Conservation (phyloP, 2,329 filamentous ascomycete species). For the Colletotrichum tropicale region DNA sequence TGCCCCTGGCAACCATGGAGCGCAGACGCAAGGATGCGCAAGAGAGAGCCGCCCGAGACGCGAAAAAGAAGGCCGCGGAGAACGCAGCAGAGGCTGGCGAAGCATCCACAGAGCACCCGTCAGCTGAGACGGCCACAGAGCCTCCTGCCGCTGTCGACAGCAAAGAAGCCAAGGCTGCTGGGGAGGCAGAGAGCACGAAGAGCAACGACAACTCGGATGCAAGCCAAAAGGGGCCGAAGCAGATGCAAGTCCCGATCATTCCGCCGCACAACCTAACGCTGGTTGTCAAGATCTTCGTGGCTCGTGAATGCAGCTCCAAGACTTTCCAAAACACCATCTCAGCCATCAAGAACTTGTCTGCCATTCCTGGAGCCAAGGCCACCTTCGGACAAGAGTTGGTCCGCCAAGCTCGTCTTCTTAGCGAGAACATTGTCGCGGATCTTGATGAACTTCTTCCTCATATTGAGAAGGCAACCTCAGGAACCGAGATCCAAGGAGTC, state of each 20-base stretch:
- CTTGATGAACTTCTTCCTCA: constrained; percentile 85
- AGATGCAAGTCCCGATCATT: constrained; percentile 81
- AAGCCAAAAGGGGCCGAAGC: constrained; percentile 55
- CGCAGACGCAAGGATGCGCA: constrained; percentile 78
- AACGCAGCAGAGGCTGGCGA: constrained; percentile 20
- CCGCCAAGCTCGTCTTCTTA: constrained; percentile 82
- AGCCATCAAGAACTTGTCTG: constrained; percentile 97
- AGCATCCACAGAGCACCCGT: constrained; percentile 17
- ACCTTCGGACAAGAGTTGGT: constrained; percentile 94
- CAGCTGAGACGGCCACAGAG: constrained; percentile 24
- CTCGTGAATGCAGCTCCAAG: constrained; percentile 94
- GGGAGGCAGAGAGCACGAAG: constrained; percentile 30
- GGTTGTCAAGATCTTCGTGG: constrained; percentile 96
- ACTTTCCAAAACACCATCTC: constrained; percentile 98
- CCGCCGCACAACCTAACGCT: constrained; percentile 88
- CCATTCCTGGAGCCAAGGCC: constrained; percentile 87
- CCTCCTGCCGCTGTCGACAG: constrained; percentile 13
- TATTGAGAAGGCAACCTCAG: constrained; percentile 83
- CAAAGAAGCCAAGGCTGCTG: neutral
- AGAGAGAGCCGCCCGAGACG: constrained; percentile 49
- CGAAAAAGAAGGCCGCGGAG: constrained; percentile 35
- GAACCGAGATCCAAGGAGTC: constrained; percentile 94
- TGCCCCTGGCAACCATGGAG: constrained; percentile 81
- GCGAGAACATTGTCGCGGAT: constrained; percentile 83
- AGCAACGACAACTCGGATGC: constrained; percentile 44